Conservation (phyloP, 345 rosid species). For the Aquilaria yunnanensis region DNA sequence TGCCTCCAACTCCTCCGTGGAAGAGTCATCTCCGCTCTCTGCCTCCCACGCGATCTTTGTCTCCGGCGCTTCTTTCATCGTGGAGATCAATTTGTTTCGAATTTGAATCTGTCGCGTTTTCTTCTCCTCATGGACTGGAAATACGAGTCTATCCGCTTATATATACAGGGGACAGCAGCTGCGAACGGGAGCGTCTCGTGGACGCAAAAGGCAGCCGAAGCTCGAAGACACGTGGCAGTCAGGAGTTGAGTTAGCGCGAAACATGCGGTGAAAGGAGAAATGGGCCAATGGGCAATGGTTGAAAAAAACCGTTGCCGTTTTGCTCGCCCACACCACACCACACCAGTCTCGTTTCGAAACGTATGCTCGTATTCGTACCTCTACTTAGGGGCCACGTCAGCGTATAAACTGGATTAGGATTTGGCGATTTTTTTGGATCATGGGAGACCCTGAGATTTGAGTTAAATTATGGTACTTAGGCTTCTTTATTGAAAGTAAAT, state of each 20-base stretch:
- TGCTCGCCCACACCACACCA: background rate
- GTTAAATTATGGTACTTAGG: too few relatives aligned
- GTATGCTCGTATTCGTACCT: background rate
- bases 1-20: background rate
- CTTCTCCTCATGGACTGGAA: background rate
- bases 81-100: background rate
- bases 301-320: conserved; percentile 19
- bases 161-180: background rate
- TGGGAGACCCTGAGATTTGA: too few relatives aligned
- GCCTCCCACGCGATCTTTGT: background rate
- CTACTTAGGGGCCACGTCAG: conserved; percentile 6
- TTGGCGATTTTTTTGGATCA: background rate
- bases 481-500: background rate
- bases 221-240: conserved; percentile 6
- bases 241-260: conserved; percentile 8
- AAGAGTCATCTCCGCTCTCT: background rate
- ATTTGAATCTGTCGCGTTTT: background rate
- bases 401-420: background rate
- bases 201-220: background rate
- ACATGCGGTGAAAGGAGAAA: conserved; percentile 3
- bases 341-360: too few relatives aligned
- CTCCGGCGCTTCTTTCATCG: background rate
- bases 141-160: background rate
- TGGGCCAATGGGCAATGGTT: background rate
- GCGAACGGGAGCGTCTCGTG: conserved; percentile 6